Evolutionary conservation across 257 asterid species (phyloP).

Genomic region (Penstemon eatonii): DNA sequence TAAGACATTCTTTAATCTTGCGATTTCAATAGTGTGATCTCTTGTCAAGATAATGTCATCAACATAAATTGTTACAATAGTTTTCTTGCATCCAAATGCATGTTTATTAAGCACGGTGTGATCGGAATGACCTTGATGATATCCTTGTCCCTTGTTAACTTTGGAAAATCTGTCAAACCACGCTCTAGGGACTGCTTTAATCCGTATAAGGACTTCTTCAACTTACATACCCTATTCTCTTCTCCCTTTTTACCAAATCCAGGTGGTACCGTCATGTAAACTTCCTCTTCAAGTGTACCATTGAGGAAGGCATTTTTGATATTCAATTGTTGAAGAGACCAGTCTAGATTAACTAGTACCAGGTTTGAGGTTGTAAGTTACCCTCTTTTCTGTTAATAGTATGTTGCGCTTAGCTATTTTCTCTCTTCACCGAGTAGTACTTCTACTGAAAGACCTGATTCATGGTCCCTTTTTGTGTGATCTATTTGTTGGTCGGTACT

Average conservation of each 20-base stretch:
- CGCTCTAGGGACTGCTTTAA: background rate
- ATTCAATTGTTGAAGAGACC: background rate
- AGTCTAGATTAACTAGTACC: slow-evolving; percentile 28
- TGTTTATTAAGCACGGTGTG: too few relatives aligned
- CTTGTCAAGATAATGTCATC: too few relatives aligned
- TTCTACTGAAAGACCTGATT: too few relatives aligned
- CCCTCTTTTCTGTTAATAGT: background rate
- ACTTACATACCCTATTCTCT: background rate
- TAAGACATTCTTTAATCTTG: too few relatives aligned
- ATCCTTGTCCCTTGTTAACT: too few relatives aligned
- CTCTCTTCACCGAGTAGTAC: background rate
- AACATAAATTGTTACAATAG: too few relatives aligned
- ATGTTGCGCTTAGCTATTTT: background rate
- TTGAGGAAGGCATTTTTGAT: too few relatives aligned
- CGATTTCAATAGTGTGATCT: too few relatives aligned
- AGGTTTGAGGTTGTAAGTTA: slow-evolving; percentile 44
- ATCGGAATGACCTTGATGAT: too few relatives aligned
- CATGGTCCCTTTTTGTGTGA: background rate
- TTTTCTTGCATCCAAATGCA: too few relatives aligned
- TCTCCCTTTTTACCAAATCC: background rate
- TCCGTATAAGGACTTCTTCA: background rate
- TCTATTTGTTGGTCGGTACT: background rate
- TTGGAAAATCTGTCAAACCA: too few relatives aligned
- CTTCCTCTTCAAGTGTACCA: background rate
- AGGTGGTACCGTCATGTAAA: background rate